Evolutionary conservation across 1,284 basidiomycete species (phyloP).

Genomic region (Trichosporon inkin): DNA sequence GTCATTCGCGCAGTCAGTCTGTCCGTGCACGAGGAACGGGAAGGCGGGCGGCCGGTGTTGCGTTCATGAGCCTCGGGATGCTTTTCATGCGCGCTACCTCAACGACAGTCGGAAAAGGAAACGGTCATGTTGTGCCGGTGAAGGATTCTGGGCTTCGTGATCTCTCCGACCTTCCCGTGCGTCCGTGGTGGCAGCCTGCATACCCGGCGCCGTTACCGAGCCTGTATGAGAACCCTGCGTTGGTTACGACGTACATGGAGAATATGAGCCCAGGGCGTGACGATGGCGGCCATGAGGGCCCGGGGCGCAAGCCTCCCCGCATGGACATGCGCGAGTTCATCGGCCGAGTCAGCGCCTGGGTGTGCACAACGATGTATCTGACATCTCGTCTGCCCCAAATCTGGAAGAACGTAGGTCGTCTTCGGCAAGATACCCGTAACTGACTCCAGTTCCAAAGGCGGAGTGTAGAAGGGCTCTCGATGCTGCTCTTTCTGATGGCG

Average conservation of each 20-base stretch:
- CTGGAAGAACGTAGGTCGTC: constrained; percentile 82
- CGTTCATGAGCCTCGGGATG: constrained; percentile 47
- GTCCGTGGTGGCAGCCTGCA: not conserved
- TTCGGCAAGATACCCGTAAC: not conserved
- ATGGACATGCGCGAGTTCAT: constrained; percentile 51
- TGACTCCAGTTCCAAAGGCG: constrained; percentile 69
- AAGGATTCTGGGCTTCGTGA: not conserved
- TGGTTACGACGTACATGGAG: not conserved
- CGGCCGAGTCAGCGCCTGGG: constrained; percentile 85
- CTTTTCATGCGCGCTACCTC: constrained; percentile 26
- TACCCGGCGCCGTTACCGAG: not conserved
- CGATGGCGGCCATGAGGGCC: not conserved
- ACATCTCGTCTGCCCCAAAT: constrained; percentile 90
- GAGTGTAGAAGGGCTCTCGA: constrained; percentile 90
- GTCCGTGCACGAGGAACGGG: constrained; percentile 13
- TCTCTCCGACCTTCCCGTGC: not conserved
- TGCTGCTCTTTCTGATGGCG: constrained; percentile 84
- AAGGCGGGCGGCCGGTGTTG: constrained; percentile 45
- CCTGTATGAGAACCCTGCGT: not conserved
- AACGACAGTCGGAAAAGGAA: not conserved
- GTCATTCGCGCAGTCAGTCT: constrained; percentile 14
- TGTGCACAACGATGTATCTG: constrained; percentile 83
- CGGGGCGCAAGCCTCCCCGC: not conserved
- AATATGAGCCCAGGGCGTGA: not conserved
- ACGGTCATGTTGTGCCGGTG: not conserved